A percentile compares a stretch with the other conserved stretches of the same genome.
Evolutionary conservation across 2,329 filamentous ascomycete genomes (phyloP).

Genomic region (Ceratocystis huliohia): DNA sequence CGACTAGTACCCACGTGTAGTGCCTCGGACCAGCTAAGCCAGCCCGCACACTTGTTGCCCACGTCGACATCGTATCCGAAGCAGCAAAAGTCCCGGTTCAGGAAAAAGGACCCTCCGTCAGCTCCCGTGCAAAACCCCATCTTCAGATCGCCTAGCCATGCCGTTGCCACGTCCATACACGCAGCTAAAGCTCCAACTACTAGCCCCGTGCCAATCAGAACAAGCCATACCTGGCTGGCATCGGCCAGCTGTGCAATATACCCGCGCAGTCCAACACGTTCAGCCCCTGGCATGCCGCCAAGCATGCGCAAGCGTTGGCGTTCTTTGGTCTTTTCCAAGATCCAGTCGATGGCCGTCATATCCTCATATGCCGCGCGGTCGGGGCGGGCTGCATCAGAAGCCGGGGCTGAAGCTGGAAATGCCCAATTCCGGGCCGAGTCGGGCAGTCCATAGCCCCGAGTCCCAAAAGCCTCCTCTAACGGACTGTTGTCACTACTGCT

Average conservation of each 20-base stretch:
- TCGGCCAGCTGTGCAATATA: constrained; percentile 63
- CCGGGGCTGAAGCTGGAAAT: constrained; percentile 22
- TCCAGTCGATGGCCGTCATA: constrained; percentile 97
- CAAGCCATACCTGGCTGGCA: constrained; percentile 80
- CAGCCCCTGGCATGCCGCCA: constrained; percentile 27
- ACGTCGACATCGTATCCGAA: constrained; percentile 81
- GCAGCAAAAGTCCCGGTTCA: constrained; percentile 87
- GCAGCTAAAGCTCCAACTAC: constrained; percentile 76
- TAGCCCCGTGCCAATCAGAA: constrained; percentile 74
- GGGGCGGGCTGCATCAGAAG: neutral
- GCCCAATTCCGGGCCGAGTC: constrained; percentile 33
- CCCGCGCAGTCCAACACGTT: constrained; percentile 50
- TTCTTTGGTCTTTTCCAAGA: constrained; percentile 96
- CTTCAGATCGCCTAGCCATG: constrained; percentile 91
- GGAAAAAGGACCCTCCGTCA: constrained; percentile 76
- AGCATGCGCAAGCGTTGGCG: constrained; percentile 73
- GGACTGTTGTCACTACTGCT: constrained; percentile 32
- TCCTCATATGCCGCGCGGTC: constrained; percentile 82
- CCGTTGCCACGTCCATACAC: constrained; percentile 75
- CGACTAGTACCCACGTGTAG: constrained; percentile 48
- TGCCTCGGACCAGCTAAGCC: constrained; percentile 72
- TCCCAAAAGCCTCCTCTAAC: constrained; percentile 25
- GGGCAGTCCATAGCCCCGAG: constrained; percentile 30
- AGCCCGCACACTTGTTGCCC: constrained; percentile 68
- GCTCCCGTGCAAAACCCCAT: constrained; percentile 70